Base-by-base conservation (phyloP, 2,329 filamentous ascomycete genomes). In the Ascosphaera apis region DNA sequence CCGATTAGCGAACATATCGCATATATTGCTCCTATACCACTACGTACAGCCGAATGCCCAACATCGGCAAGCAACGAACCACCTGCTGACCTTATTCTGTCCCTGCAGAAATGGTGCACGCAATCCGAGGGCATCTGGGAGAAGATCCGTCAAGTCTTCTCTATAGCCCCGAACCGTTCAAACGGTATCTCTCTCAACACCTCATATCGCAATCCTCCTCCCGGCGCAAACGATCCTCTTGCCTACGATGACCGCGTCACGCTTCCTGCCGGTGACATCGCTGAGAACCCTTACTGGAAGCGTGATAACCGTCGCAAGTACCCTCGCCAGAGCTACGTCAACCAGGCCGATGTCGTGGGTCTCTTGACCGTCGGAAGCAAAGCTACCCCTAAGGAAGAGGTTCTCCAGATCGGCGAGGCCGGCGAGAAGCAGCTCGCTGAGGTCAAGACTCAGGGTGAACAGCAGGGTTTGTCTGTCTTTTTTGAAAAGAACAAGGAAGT, bases 241-340 rank as follows among this genome's bases (percentile, higher is more conserved):
- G 56, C 56, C 40, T 88, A 86, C 62, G 71, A 79, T 54, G 82
- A 91, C 53, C 79, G 80, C 15, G 77, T 86, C 40, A 91, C 81
- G 11, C 40, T 76, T 0, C 82, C 82, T n/a, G 79, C 82, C 2
- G 80, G 68, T 45, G 82, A 91, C 54, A 74, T 91, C 48, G 82
- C 82, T 48, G 80, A 86, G 56, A 91, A 91, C 61, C 72, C 82
- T 27, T 91, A 93, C 64, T 98, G 83, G 82, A 91, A 91, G 67
- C 83, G 88, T 49, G 88, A 98, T 52, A 57, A 63, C 41, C 78
- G 88, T 47, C 71, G 88, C 48, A 67, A 66, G 48, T 95, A 95
- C 61, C 79, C 88, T 21, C 68, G 66, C 47, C 66, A 78, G 38
- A 86, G 77, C 50, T 73, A 80, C 33, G 69, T 98, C 42, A 75